phyloP scores from a whole-genome alignment of 2,329 filamentous ascomycete species.

The Pseudocercospora fuligena region DNA sequence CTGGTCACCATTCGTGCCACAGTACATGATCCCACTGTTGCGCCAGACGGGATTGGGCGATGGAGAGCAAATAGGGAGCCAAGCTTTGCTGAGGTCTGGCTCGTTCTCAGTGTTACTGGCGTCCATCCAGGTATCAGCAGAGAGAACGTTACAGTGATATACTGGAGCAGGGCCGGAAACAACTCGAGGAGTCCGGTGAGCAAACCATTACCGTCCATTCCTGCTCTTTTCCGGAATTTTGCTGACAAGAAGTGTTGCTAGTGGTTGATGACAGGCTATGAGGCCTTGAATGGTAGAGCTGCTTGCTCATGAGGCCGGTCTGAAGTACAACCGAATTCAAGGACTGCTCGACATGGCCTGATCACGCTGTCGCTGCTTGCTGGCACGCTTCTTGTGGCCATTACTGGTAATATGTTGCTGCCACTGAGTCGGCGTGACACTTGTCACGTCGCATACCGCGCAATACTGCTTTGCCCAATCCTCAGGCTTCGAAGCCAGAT shows the following conservation, averaged over 20 bases:
- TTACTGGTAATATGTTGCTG: conserved; percentile 60
- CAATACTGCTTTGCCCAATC: conserved; percentile 65
- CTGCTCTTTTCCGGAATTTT: background rate
- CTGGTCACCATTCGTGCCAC: background rate
- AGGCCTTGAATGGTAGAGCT: background rate
- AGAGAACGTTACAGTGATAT: background rate
- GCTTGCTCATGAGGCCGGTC: background rate
- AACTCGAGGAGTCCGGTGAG: background rate
- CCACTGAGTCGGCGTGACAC: conserved; percentile 64
- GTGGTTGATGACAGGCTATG: background rate
- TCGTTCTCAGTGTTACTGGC: background rate
- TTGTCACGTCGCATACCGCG: conserved; percentile 67
- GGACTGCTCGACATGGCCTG: background rate
- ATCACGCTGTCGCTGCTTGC: conserved; percentile 12
- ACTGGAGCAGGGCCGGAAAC: background rate
- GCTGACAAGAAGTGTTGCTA: background rate
- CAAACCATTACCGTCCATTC: background rate
- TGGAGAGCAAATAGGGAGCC: background rate
- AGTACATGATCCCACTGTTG: background rate
- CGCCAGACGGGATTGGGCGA: background rate
- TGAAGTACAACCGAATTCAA: background rate
- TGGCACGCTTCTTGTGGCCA: conserved; percentile 51
- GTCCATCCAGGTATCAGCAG: background rate
- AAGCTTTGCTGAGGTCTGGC: background rate
- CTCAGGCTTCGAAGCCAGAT: conserved; percentile 49